phyloP scores from a whole-genome alignment of 2,329 filamentous ascomycete species.

The Scedosporium aurantiacum region DNA sequence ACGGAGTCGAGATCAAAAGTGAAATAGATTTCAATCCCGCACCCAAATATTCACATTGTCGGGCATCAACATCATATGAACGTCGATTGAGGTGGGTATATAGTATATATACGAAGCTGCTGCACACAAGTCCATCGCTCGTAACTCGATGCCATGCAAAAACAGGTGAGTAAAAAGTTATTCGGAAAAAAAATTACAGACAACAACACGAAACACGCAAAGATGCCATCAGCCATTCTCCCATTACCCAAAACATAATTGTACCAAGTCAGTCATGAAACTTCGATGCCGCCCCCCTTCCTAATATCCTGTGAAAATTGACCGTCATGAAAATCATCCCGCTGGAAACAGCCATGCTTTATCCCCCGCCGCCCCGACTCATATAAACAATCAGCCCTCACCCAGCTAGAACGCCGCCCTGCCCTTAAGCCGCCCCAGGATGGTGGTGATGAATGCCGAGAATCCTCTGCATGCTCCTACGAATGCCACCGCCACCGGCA shows the following conservation, averaged over 20 bases:
- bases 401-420: neutral
- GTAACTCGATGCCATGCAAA: neutral
- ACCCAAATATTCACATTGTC: no score
- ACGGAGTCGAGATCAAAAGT: no score
- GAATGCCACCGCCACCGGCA: slow-evolving; percentile 19
- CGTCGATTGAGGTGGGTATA: neutral
- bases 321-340: neutral
- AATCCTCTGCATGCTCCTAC: slow-evolving; percentile 33
- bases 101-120: neutral
- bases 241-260: neutral
- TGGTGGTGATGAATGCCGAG: slow-evolving; percentile 7
- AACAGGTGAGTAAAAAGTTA: neutral
- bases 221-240: neutral
- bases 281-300: no score
- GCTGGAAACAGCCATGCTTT: neutral
- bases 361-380: neutral
- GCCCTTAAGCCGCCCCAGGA: neutral
- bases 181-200: neutral
- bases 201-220: neutral
- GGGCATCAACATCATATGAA: no score
- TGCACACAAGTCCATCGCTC: neutral
- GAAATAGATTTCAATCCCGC: no score
- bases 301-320: neutral
- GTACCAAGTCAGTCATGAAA: no score
- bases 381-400: neutral